Evolutionary conservation across 169 alveolate species (phyloP).

Genomic region (Hammondia hammondi): DNA sequence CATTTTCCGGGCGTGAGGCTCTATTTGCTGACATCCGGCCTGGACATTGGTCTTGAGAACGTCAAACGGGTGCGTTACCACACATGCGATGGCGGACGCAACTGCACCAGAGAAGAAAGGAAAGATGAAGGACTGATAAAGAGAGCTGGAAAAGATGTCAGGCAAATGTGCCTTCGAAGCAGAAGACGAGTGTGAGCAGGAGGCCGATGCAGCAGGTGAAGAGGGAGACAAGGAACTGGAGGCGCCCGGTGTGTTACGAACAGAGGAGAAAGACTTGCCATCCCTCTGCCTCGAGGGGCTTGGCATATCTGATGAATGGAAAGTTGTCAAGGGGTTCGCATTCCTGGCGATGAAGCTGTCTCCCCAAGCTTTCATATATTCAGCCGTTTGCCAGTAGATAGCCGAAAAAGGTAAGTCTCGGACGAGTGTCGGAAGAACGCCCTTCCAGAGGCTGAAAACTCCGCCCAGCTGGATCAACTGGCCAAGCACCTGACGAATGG

Average conservation of each 20-base stretch:
- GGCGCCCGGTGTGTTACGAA: not conserved
- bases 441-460: constrained; percentile 53
- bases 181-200: constrained; percentile 1
- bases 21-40: constrained; percentile 3
- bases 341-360: constrained; percentile 12
- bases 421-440: constrained; percentile 67
- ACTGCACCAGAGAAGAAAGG: constrained; percentile 67
- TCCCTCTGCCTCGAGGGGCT: not conserved
- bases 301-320: not conserved
- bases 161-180: not conserved
- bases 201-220: not conserved
- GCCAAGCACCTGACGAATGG: not conserved
- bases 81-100: constrained; percentile 68
- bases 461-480: constrained; percentile 29
- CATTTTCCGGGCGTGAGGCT: not conserved
- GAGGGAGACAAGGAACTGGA: not conserved
- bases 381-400: constrained; percentile 65
- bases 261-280: not conserved
- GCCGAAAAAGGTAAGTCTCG: constrained; percentile 74
- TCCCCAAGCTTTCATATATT: not conserved
- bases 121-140: constrained; percentile 15
- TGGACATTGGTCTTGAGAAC: constrained; percentile 74
- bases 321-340: not conserved
- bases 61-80: constrained; percentile 76
- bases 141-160: not conserved